A percentile compares a stretch with the other conserved stretches of the same genome.
phyloP scores from a whole-genome alignment of 192 early-diverging fungal species.

The Entomortierella beljakovae region DNA sequence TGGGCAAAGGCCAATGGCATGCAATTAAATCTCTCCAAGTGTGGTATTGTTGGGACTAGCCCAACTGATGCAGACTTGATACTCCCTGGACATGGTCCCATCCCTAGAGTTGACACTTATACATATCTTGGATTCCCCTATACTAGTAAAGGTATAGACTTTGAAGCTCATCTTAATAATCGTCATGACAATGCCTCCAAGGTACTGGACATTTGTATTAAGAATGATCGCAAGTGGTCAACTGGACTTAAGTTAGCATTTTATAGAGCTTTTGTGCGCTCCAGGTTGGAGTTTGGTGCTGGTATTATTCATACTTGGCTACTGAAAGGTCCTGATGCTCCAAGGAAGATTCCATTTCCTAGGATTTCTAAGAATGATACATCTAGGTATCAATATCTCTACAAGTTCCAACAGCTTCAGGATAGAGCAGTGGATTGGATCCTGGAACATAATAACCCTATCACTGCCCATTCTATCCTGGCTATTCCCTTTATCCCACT shows the following conservation, averaged over 20 bases:
- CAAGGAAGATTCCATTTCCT: neutral
- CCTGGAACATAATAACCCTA: too few species aligned
- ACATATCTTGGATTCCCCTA: slow-evolving; percentile 11
- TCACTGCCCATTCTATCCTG: neutral
- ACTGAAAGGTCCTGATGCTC: neutral
- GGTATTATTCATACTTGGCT: slow-evolving; percentile 3
- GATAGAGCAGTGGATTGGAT: too few species aligned
- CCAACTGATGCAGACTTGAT: neutral
- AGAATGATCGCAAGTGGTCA: too few species aligned
- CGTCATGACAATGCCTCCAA: neutral
- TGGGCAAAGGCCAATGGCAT: too few species aligned
- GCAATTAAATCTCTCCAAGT: neutral
- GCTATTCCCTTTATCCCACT: neutral
- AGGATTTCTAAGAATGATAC: too few species aligned
- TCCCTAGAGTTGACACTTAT: neutral
- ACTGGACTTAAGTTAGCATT: neutral
- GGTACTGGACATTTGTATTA: neutral
- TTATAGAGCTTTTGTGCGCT: slow-evolving; percentile 7
- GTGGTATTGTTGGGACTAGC: neutral
- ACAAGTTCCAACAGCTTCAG: too few species aligned
- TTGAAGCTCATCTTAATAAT: neutral
- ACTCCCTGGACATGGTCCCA: slow-evolving; percentile 1
- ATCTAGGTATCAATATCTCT: too few species aligned
- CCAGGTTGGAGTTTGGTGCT: slow-evolving; percentile 10
- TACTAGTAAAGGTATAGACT: neutral